Percentiles rank a stretch among this genome's conserved stretches.
phyloP scores from a whole-genome alignment of 2,329 filamentous ascomycete genomes.

The Arachnopeziza araneosa region DNA sequence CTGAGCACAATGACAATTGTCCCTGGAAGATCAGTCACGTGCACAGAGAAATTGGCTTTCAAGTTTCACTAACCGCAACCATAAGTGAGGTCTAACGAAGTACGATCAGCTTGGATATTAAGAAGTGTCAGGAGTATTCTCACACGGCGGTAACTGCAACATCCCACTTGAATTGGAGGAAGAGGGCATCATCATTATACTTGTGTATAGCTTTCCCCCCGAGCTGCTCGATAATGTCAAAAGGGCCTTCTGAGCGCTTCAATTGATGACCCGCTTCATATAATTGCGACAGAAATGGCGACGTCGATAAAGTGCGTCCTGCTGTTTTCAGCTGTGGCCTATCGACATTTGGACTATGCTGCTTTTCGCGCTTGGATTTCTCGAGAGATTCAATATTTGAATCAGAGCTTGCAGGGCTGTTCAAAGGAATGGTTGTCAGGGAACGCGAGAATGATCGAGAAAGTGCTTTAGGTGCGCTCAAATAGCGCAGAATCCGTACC shows the following conservation, averaged over 20 bases:
- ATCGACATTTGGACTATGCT: not conserved
- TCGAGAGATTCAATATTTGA: not conserved
- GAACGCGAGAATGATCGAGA: not conserved
- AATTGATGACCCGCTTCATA: not conserved
- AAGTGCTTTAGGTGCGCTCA: not conserved
- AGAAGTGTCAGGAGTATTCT: not conserved
- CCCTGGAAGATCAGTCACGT: slow-evolving; percentile 35
- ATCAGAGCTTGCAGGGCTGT: not conserved
- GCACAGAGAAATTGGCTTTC: not conserved
- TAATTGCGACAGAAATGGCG: not conserved
- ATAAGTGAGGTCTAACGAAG: not conserved
- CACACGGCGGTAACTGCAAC: not conserved
- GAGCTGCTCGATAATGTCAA: not conserved
- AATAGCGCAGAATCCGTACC: not conserved
- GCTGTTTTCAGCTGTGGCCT: not conserved
- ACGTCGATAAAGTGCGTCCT: not conserved
- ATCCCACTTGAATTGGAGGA: not conserved
- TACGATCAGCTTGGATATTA: not conserved
- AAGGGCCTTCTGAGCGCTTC: not conserved
- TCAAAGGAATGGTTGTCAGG: not conserved
- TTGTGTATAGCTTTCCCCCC: not conserved
- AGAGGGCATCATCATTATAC: not conserved
- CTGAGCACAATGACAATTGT: slow-evolving; percentile 63
- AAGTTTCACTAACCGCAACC: not conserved
- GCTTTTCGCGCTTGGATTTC: not conserved